phyloP scores from a whole-genome alignment of 257 asterid species.

The Petunia axillaris region DNA sequence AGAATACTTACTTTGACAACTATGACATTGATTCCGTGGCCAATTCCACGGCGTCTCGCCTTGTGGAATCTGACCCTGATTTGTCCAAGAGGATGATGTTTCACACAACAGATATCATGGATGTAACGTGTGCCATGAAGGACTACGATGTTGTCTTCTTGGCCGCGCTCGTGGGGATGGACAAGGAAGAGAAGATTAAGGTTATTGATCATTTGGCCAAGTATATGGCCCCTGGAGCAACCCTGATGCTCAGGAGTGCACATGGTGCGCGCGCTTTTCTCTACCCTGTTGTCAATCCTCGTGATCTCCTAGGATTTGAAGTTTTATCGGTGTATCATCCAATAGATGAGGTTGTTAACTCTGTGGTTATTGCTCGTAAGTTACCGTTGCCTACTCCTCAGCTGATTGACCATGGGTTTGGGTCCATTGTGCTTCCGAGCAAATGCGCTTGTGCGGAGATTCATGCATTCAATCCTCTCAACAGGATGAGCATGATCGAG shows the following conservation, averaged over 20 bases:
- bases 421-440: slow-evolving; percentile 44
- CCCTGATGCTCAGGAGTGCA: slow-evolving; percentile 83
- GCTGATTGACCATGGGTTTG: slow-evolving; percentile 15
- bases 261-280: slow-evolving; percentile 87
- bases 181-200: slow-evolving; percentile 55
- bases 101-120: slow-evolving; percentile 59
- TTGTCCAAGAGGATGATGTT: slow-evolving; percentile 65
- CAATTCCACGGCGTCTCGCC: slow-evolving; percentile 56
- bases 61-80: slow-evolving; percentile 55
- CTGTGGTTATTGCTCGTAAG: slow-evolving; percentile 72
- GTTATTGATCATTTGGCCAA: slow-evolving; percentile 59
- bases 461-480: slow-evolving; percentile 56
- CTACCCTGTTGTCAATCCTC: slow-evolving; percentile 76
- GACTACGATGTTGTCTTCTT: slow-evolving; percentile 80
- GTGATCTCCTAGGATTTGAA: slow-evolving; percentile 72
- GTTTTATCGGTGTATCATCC: slow-evolving; percentile 79
- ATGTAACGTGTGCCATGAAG: slow-evolving; percentile 44
- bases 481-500: slow-evolving; percentile 57
- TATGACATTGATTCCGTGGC: slow-evolving; percentile 71
- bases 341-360: slow-evolving; percentile 83
- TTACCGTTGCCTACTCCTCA: slow-evolving; percentile 22
- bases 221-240: slow-evolving; percentile 74
- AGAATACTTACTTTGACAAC: slow-evolving; percentile 61
- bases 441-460: slow-evolving; percentile 70
- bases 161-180: slow-evolving; percentile 93